phyloP scores from a whole-genome alignment of 2,329 filamentous ascomycete species.

The Trichoderma semiorbis region DNA sequence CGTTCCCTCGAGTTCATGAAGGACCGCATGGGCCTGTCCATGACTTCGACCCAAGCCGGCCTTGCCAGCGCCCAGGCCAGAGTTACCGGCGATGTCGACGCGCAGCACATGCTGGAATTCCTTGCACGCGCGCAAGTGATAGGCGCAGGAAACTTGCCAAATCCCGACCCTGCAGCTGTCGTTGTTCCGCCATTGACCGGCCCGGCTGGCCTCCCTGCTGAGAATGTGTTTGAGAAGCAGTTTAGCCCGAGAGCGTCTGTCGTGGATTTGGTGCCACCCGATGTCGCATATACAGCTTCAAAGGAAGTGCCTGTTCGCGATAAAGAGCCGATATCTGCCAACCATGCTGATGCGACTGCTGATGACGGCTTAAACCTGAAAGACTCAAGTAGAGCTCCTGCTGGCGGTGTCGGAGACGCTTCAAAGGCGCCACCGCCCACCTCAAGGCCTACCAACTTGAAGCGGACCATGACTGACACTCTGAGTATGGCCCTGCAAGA shows the following conservation, averaged over 20 bases:
- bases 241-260: constrained; percentile 60
- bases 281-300: constrained; percentile 34
- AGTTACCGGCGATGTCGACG: constrained; percentile 76
- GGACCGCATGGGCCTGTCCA: constrained; percentile 79
- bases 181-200: constrained; percentile 67
- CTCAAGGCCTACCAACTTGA: constrained; percentile 65
- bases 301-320: constrained; percentile 22
- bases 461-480: constrained; percentile 85
- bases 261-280: constrained; percentile 44
- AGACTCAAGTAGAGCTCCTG: constrained; percentile 51
- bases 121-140: constrained; percentile 78
- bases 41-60: constrained; percentile 62
- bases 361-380: constrained; percentile 44
- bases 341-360: constrained; percentile 24
- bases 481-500: constrained; percentile 71
- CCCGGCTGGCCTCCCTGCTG: constrained; percentile 67
- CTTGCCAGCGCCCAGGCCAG: constrained; percentile 82
- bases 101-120: constrained; percentile 87
- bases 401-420: constrained; percentile 54
- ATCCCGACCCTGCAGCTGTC: constrained; percentile 40
- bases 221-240: constrained; percentile 81
- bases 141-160: constrained; percentile 60
- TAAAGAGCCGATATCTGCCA: constrained; percentile 13
- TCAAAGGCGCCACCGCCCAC: constrained; percentile 51
- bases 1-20: constrained; percentile 95